Evolutionary conservation across 805 yeast species (phyloP), one percentile per base, ranked within the genome.

Genomic region (Candida tallmaniae): DNA sequence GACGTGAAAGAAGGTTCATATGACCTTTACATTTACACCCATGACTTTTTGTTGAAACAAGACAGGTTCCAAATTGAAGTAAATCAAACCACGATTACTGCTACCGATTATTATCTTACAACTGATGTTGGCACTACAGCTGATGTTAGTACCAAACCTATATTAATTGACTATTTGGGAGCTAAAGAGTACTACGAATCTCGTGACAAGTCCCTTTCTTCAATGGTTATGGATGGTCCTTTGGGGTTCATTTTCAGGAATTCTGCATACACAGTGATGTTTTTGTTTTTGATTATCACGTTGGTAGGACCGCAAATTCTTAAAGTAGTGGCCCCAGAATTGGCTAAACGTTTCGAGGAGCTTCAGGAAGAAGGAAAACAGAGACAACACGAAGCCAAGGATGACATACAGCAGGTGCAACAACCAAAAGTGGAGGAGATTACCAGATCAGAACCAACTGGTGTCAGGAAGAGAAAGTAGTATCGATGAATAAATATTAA

Each of bases 181-280:
- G 32, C 39, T 21, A 59, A 62, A 32, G 52, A 56, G 37, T 66
- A 56, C 43, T 66, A 66, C 41, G 66, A 63, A 40, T 38, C 35
- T 14, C 42, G 60, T 4, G 54, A 40, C 35, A 55, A 62, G 11
- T 52, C 60, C 11, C 29, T 66, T 14, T 27, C 39, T 2, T 63
- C 54, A 27, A 50, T 65, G 58, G 25, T 66, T 7, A 41, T 59
- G 56, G 52, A 50, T 37, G 57, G 69, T 45, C 73, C 73, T 4
- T 50, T 67, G 24, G 73, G 73, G 6, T 52, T 57, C 39, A 60
- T 67, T 10, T 65, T 67, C 46, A 52, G 48, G 31, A 67, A 56
- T 46, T 50, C 39, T 20, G 25, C 50, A n/a, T 65, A 60, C 46
- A 60, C 70, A 6, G 44, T 58, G 9, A 38, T 64, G 27, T 65